A percentile compares a stretch with the other conserved stretches of the same genome.
Conservation (phyloP, 2,329 filamentous ascomycete species). For the Stagonosporopsis cucurbitacearum region DNA sequence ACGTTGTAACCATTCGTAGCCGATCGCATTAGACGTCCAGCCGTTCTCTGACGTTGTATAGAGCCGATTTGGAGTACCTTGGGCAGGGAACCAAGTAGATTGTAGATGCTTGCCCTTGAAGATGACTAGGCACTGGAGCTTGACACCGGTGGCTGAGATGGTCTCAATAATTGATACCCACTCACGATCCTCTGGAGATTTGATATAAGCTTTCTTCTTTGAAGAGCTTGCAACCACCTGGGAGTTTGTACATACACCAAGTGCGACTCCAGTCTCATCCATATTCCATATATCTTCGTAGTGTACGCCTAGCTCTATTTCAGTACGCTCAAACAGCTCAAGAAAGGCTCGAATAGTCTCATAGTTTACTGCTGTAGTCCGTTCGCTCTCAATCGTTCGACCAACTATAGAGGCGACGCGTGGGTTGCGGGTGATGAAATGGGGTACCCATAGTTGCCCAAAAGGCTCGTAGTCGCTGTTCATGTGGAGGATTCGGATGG, state of each 20-base stretch:
- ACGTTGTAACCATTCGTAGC: too few species aligned
- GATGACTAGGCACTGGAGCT: constrained; percentile 18
- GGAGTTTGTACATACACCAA: constrained; percentile 20
- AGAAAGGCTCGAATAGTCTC: background rate
- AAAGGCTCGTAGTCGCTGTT: background rate
- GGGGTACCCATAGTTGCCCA: background rate
- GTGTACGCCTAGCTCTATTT: background rate
- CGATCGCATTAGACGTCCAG: too few species aligned
- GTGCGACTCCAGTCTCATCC: background rate
- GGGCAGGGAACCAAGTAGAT: constrained; percentile 20
- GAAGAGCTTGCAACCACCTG: constrained; percentile 13
- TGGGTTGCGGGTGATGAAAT: background rate
- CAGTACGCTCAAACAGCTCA: background rate
- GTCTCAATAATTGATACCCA: constrained; percentile 26
- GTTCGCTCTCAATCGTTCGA: background rate
- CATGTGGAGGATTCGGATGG: background rate
- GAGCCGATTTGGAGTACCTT: constrained; percentile 12
- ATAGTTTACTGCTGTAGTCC: background rate
- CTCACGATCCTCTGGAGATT: too few species aligned
- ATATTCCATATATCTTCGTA: background rate
- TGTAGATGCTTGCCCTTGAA: constrained; percentile 28
- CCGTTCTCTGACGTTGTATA: constrained; percentile 21
- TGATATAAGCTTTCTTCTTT: constrained; percentile 25
- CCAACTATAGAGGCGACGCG: background rate
- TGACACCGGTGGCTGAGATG: constrained; percentile 11